Conservation (phyloP, 2,329 filamentous ascomycete species). For the Daldinia sp. region DNA sequence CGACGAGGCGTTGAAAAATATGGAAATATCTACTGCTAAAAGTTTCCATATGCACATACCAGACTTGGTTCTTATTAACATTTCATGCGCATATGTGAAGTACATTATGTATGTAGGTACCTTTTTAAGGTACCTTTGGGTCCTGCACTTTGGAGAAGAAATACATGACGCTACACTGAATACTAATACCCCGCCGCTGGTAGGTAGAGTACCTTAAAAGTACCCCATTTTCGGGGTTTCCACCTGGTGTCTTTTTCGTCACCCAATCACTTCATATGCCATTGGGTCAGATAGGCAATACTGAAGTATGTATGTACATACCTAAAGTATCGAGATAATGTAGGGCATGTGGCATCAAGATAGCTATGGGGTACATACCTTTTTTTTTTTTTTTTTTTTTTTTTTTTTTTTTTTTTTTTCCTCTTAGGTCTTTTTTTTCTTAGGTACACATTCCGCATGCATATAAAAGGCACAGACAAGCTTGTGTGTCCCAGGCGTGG, state of each 20-base stretch:
- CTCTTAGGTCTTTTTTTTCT: not conserved
- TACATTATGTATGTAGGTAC: constrained; percentile 9
- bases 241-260: constrained; percentile 4
- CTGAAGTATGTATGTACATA: constrained; percentile 6
- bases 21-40: constrained; percentile 41
- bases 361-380: constrained; percentile 8
- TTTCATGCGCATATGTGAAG: constrained; percentile 33
- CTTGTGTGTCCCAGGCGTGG: not conserved
- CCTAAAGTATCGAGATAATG: no score
- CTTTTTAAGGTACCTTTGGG: constrained; percentile 17
- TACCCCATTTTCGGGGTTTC: constrained; percentile 14
- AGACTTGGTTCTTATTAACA: constrained; percentile 38
- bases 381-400: no score
- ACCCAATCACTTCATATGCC: constrained; percentile 32
- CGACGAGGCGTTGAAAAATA: constrained; percentile 37
- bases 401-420: not conserved
- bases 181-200: constrained; percentile 3
- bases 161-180: constrained; percentile 4
- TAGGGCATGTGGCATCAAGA: constrained; percentile 6
- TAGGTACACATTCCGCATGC: constrained; percentile 4
- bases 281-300: constrained; percentile 31
- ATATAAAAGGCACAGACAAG: constrained; percentile 8
- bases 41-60: constrained; percentile 33
- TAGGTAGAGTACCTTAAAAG: constrained; percentile 5
- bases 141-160: constrained; percentile 7